Evolutionary conservation across 306 rosid genomes (phyloP), one percentile per base, ranked within the genome.

Genomic region (Cucumis melo): DNA sequence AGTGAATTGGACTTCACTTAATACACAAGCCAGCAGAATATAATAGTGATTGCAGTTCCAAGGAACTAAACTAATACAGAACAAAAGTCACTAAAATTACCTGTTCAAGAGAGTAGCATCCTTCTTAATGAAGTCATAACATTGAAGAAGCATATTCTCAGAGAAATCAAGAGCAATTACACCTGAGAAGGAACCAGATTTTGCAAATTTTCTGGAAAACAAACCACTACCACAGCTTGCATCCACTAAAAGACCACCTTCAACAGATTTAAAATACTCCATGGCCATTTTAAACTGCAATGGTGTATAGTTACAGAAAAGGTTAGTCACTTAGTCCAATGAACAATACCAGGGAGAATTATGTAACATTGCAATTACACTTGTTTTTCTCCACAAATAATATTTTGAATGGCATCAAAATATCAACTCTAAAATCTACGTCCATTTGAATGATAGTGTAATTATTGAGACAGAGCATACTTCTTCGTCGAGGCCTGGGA

Each of bases 401-500:
- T 50, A 48, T 51, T 67, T 44, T 46, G 38, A 61, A 38, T 27
- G 60, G 36, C 61, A 55, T 10, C 51, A 20, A 13, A 42, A 1
- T 41, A 59, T 12, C 7, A 9, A 9, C 17, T 19, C 54, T 42
- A 73, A 19, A 36, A 44, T 64, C 23, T 21, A 13, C 17, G 1
- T 46, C 12, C 15, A 65, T 65, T 56, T 64, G 46, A 56, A 54
- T 36, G 38, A 19, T 19, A 41, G 61, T 29, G 58, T 32, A 38
- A 59, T 53, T 5, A 41, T 44, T 20, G 19, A 46, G 53, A 67
- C 75, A 73, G 75, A 54, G 68, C 81, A 54, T 78, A 90, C 98
- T 94, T 94, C 98, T 88, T 89, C 95, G 84, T 90, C 97, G 39
- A 85, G 96, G 80, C 99, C 97, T 8, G 96, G 97, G 83, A 91